These are phyloP conservation scores for Lindgomyces ingoldianus DNA, from an alignment of 495 filamentous ascomycete species.

Conservation along the genomic window DNA sequence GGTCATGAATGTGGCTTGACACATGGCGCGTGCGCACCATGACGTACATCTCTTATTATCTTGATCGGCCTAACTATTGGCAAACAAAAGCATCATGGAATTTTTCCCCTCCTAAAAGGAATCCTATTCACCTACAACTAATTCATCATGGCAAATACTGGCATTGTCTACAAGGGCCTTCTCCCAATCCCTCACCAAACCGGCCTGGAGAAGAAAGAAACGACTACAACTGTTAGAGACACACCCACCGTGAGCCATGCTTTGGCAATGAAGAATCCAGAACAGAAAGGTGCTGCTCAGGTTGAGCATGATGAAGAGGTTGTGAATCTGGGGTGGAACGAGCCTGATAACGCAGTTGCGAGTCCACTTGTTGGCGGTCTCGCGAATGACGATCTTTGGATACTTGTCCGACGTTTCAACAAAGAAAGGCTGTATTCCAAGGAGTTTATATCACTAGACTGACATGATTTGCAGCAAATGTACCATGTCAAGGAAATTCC, in stretches of 20 bases:
- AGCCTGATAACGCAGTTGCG: conserved; percentile 58
- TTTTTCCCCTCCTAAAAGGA: background rate
- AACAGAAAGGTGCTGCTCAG: conserved; percentile 54
- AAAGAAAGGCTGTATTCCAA: conserved; percentile 56
- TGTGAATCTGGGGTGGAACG: conserved; percentile 73
- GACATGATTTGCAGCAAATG: conserved; percentile 63
- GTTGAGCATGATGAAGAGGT: conserved; percentile 54
- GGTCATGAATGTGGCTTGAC: conserved; percentile 16
- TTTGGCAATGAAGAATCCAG: conserved; percentile 40
- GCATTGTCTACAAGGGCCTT: conserved; percentile 43
- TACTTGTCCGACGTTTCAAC: conserved; percentile 77
- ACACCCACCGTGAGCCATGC: conserved; percentile 45
- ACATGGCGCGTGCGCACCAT: conserved; percentile 7
- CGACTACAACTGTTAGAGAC: conserved; percentile 31
- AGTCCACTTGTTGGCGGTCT: conserved; percentile 69
- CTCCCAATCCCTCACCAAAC: conserved; percentile 41
- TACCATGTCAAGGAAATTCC: conserved; percentile 77
- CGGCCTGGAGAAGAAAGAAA: conserved; percentile 34
- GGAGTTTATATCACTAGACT: background rate
- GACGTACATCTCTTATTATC: conserved; percentile 9
- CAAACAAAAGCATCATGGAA: background rate
- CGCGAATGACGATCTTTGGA: conserved; percentile 82
- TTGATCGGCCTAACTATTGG: background rate
- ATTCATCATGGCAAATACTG: conserved; percentile 29
- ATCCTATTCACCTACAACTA: background rate